phyloP scores from a whole-genome alignment of 2,329 filamentous ascomycete species.

The Nothophoma quercina region DNA sequence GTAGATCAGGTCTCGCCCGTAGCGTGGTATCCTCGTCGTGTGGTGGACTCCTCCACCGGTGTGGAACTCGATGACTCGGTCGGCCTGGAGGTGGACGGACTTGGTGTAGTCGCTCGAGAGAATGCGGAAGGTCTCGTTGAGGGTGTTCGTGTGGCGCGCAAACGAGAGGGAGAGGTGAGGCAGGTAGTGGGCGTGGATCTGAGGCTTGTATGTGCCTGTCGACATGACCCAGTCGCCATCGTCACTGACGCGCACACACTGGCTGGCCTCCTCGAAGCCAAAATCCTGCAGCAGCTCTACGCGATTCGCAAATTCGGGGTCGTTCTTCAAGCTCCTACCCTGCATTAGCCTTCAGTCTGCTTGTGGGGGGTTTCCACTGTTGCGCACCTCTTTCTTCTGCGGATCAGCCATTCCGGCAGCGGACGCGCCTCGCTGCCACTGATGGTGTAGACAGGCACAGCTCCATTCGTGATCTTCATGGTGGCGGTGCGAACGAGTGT shows the following conservation, averaged over 20 bases:
- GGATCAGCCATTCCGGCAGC: slow-evolving; percentile 93
- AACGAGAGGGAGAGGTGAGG: slow-evolving; percentile 94
- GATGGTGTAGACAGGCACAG: slow-evolving; percentile 92
- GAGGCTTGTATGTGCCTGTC: slow-evolving; percentile 58
- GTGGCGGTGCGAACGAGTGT: slow-evolving; percentile 23
- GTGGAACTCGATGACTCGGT: slow-evolving; percentile 92
- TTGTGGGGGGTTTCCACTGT: slow-evolving; percentile 41
- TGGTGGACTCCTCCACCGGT: slow-evolving; percentile 89
- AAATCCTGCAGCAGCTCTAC: slow-evolving; percentile 97
- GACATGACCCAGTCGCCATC: slow-evolving; percentile 83
- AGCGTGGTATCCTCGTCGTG: slow-evolving; percentile 86
- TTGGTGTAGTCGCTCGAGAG: slow-evolving; percentile 93
- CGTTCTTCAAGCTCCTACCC: slow-evolving; percentile 77
- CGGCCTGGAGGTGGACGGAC: slow-evolving; percentile 89
- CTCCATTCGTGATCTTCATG: slow-evolving; percentile 85
- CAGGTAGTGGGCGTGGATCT: slow-evolving; percentile 95
- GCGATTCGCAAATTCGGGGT: slow-evolving; percentile 90
- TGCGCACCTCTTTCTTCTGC: slow-evolving; percentile 73
- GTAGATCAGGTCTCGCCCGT: slow-evolving; percentile 89
- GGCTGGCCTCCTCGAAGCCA: slow-evolving; percentile 94
- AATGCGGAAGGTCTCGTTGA: slow-evolving; percentile 90
- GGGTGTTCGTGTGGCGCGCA: slow-evolving; percentile 85
- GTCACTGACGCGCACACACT: slow-evolving; percentile 87
- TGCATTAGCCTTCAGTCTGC: slow-evolving; percentile 9
- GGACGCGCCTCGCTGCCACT: slow-evolving; percentile 87